A percentile compares a stretch with the other conserved stretches of the same genome.
Evolutionary conservation across 2,329 filamentous ascomycete species (phyloP).

Genomic region (Myriosclerotinia duriaeana): DNA sequence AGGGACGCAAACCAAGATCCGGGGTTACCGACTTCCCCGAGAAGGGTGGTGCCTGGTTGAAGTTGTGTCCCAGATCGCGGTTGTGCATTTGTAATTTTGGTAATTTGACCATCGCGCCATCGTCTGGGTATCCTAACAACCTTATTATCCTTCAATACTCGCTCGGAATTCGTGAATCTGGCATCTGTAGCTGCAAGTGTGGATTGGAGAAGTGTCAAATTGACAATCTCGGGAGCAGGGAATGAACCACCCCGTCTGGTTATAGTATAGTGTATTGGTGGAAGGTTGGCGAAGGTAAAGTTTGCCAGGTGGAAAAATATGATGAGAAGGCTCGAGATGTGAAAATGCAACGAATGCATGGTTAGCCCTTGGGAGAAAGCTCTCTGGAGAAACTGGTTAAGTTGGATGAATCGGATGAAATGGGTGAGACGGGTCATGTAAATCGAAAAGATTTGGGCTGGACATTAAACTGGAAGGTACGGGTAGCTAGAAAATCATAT

Average conservation of each 20-base stretch:
- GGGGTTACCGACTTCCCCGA: constrained; percentile 30
- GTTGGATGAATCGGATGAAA: too few species aligned
- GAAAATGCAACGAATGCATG: neutral
- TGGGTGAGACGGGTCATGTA: too few species aligned
- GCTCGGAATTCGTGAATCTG: constrained; percentile 12
- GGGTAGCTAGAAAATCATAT: too few species aligned
- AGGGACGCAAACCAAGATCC: constrained; percentile 32
- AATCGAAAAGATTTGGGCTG: neutral
- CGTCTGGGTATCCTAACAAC: neutral
- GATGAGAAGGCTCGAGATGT: neutral
- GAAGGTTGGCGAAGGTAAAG: neutral
- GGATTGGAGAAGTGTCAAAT: constrained; percentile 9
- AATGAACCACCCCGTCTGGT: constrained; percentile 13
- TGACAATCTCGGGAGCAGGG: constrained; percentile 6
- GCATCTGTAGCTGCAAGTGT: neutral
- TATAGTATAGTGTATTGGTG: constrained; percentile 18
- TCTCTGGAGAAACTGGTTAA: rapidly evolving
- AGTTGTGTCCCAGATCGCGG: neutral
- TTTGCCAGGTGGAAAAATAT: neutral
- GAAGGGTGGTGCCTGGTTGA: constrained; percentile 13
- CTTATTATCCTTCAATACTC: neutral
- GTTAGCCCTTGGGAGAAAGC: too few species aligned
- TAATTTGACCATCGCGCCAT: constrained; percentile 2
- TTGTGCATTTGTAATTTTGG: neutral
- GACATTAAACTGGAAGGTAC: neutral